These are phyloP conservation scores for Massariosphaeria phaeospora DNA, from an alignment of 495 filamentous ascomycete species.

Conservation along the genomic window DNA sequence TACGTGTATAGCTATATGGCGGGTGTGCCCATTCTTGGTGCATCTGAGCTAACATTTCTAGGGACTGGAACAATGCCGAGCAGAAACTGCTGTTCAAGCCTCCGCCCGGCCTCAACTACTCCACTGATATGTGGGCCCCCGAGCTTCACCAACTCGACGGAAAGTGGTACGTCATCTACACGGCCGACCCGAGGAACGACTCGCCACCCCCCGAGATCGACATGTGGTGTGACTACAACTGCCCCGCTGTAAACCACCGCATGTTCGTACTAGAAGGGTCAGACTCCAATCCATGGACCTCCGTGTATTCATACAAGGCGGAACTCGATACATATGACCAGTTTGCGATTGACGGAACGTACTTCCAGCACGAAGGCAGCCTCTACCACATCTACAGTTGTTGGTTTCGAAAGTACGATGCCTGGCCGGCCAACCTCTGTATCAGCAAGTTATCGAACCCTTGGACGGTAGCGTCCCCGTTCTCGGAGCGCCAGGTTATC, in stretches of 20 bases:
- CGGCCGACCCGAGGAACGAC: constrained; percentile 45
- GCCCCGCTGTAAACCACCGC: constrained; percentile 47
- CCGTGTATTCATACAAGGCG: constrained; percentile 42
- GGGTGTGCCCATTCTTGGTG: background rate
- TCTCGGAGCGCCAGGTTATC: constrained; percentile 45
- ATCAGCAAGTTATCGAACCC: constrained; percentile 48
- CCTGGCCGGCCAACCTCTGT: constrained; percentile 50
- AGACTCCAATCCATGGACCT: constrained; percentile 44
- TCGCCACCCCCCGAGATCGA: constrained; percentile 40
- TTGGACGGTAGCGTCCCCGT: constrained; percentile 44
- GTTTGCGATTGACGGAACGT: constrained; percentile 52
- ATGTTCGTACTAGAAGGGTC: constrained; percentile 48
- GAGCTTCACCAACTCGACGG: constrained; percentile 47
- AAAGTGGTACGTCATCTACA: constrained; percentile 52
- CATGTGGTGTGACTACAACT: constrained; percentile 37
- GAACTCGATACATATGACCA: constrained; percentile 49
- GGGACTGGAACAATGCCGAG: constrained; percentile 47
- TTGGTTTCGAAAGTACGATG: constrained; percentile 46
- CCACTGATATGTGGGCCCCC: constrained; percentile 48
- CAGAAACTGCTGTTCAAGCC: constrained; percentile 41
- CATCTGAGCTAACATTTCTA: background rate
- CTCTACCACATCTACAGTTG: constrained; percentile 51
- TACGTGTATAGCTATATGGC: constrained; percentile 12
- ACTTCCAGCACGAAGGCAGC: constrained; percentile 41
- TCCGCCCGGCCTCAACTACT: constrained; percentile 41